Evolutionary conservation across 2,329 filamentous ascomycete species (phyloP).

Genomic region (Aspergillus quadricinctus): DNA sequence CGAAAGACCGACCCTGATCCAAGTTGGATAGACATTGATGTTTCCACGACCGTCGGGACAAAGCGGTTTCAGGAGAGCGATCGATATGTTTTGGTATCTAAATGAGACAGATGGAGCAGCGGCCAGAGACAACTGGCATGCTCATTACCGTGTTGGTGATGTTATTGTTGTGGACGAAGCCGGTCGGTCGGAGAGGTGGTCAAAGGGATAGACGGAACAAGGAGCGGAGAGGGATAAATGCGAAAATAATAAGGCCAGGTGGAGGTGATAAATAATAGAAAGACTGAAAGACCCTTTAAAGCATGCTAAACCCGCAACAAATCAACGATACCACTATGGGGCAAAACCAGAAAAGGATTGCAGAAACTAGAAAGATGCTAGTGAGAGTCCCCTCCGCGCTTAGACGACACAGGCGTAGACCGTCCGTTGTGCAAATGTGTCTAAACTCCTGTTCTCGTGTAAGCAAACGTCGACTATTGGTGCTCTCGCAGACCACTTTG

Average conservation of each 20-base stretch:
- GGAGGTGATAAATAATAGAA: neutral
- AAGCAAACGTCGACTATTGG: neutral
- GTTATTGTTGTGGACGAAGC: neutral
- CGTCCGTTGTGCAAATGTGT: neutral
- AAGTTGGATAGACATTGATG: constrained; percentile 17
- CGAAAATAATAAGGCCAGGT: neutral
- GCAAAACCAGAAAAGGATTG: neutral
- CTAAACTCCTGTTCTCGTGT: neutral
- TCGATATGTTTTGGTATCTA: constrained; percentile 20
- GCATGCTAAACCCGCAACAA: neutral
- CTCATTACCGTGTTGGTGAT: constrained; percentile 17
- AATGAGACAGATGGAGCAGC: constrained; percentile 11
- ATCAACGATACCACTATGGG: neutral
- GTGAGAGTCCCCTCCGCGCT: neutral
- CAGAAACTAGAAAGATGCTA: neutral
- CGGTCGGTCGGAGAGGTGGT: constrained; percentile 3
- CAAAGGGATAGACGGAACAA: neutral
- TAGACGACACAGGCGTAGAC: neutral
- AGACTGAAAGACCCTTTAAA: neutral
- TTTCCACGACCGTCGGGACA: constrained; percentile 1
- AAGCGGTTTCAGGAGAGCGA: constrained; percentile 15
- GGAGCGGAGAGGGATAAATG: constrained; percentile 2
- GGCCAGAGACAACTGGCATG: constrained; percentile 20
- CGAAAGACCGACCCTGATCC: constrained; percentile 10
- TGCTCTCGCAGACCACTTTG: neutral